These are phyloP conservation scores for Cutaneotrichosporon cutaneum DNA, from an alignment of 1,284 basidiomycete species.

Conservation along the genomic window DNA sequence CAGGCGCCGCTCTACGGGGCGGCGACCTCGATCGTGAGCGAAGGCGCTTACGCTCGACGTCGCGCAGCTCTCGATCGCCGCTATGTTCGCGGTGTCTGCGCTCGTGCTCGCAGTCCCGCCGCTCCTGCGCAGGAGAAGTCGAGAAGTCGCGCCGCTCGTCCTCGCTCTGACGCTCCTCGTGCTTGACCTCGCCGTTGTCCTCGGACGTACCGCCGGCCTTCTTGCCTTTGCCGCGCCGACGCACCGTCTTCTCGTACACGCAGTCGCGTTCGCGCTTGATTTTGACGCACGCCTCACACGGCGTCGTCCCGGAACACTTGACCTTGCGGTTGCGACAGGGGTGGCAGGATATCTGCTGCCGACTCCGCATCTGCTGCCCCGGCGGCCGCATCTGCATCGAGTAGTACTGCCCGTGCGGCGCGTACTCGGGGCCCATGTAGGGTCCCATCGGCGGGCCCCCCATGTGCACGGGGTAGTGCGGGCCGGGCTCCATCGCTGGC, in stretches of 20 bases:
- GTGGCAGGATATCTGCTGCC: slow-evolving; percentile 44
- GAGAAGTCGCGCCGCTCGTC: not conserved
- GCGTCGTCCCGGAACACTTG: slow-evolving; percentile 41
- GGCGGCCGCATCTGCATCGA: not conserved
- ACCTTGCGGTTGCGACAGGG: slow-evolving; percentile 44
- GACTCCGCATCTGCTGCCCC: slow-evolving; percentile 18
- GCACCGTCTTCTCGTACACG: slow-evolving; percentile 36
- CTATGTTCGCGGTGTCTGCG: not conserved
- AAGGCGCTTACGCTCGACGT: not conserved
- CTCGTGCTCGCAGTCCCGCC: not conserved
- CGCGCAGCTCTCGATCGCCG: not conserved
- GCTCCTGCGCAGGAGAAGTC: not conserved
- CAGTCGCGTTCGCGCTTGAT: slow-evolving; percentile 36
- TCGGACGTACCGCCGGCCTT: slow-evolving; percentile 5
- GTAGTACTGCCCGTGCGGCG: not conserved
- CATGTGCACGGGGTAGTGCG: not conserved
- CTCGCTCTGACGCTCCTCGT: not conserved
- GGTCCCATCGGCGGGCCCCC: not conserved
- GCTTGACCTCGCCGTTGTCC: not conserved
- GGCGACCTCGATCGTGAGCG: not conserved
- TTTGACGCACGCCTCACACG: slow-evolving; percentile 40
- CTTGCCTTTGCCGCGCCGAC: slow-evolving; percentile 41
- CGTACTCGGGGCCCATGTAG: not conserved
- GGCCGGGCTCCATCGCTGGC: not conserved
- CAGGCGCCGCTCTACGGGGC: not conserved